A percentile compares a stretch with the other conserved stretches of the same genome.
Conservation (phyloP, 1,139 yeast species). For the Zygotorulaspora mrakii region DNA sequence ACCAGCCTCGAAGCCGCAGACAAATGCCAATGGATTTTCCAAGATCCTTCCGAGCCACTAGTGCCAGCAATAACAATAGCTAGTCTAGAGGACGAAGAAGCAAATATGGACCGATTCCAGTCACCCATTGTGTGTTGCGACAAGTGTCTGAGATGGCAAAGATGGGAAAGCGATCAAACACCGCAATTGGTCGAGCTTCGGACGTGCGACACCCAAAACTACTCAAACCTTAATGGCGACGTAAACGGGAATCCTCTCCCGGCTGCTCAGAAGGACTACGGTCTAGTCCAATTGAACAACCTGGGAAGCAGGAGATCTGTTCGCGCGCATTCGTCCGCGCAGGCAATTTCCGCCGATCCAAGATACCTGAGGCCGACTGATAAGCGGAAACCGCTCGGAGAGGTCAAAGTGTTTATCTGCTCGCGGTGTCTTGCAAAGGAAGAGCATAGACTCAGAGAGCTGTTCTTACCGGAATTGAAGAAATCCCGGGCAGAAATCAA, state of each 20-base stretch:
- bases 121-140: slow-evolving; percentile 33
- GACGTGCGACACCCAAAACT: slow-evolving; percentile 13
- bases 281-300: slow-evolving; percentile 20
- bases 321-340: slow-evolving; percentile 20
- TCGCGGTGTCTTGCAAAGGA: slow-evolving; percentile 25
- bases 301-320: slow-evolving; percentile 27
- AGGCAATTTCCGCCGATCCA: slow-evolving; percentile 11
- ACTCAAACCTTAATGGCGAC: no score
- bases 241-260: no score
- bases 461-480: slow-evolving; percentile 29
- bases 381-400: slow-evolving; percentile 23
- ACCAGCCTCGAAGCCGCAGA: slow-evolving; percentile 24
- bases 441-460: slow-evolving; percentile 26
- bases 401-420: slow-evolving; percentile 28
- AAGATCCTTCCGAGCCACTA: slow-evolving; percentile 28
- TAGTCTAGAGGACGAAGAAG: slow-evolving; percentile 27
- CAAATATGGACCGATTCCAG: slow-evolving; percentile 25
- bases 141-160: slow-evolving; percentile 36
- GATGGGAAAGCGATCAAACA: slow-evolving; percentile 31
- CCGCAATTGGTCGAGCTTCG: slow-evolving; percentile 16
- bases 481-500: slow-evolving; percentile 25
- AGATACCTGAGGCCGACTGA: slow-evolving; percentile 28
- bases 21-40: slow-evolving; percentile 31
- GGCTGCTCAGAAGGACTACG: slow-evolving; percentile 17
- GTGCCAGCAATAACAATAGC: slow-evolving; percentile 12